Evolutionary conservation across 75 land plant species (phyloP), one percentile per base, ranked within the genome.

Genomic region (Adiantum capillusveneris): DNA sequence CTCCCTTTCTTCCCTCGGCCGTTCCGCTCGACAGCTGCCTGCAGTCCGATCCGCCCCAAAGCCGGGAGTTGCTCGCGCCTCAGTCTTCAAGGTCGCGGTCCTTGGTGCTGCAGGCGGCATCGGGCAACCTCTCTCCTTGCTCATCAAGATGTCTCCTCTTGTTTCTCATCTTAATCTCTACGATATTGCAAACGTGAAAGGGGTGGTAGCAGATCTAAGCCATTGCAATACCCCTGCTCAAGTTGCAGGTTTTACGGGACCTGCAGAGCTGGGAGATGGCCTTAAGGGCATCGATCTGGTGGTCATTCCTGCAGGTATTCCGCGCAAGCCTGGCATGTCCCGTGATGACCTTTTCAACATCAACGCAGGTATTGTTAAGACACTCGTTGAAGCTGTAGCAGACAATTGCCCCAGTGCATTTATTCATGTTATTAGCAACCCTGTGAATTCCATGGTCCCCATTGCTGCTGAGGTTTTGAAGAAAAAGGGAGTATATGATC

Each of bases 101-200:
- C 79, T 88, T 43, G 93, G 93, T 59, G 93, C 89, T 53, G 80
- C 81, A 44, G 93, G 93, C 58, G 93, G 93, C n/a, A 88, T 88
- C 58, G 93, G 93, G 17, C 93, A 88, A 53, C 86, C 93, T 1
- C 65, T 88, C 16, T 61, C 85, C 14, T 80, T 88, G 56, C 76
- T 88, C 11, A 49, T 88, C 51, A 88, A 88, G 75, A 88, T 88
- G 93, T 88, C 89, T 11, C 93, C 89, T 7, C 44, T 88, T 45
- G 80, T 85, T 25, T 76, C 84, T 0, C 58, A 62, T 29, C 65
- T 88, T 45, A 60, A 85, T 49, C 80, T 88, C n/a, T 88, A 88
- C 65, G 93, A 88, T 82, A 79, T 88, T 39, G 85, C 89, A 28
- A 85, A 88, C 67, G 93, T 88, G 1, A 85, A 85, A 64, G 93